phyloP scores from a whole-genome alignment of 495 filamentous ascomycete genomes.

The Cercophora sp. region DNA sequence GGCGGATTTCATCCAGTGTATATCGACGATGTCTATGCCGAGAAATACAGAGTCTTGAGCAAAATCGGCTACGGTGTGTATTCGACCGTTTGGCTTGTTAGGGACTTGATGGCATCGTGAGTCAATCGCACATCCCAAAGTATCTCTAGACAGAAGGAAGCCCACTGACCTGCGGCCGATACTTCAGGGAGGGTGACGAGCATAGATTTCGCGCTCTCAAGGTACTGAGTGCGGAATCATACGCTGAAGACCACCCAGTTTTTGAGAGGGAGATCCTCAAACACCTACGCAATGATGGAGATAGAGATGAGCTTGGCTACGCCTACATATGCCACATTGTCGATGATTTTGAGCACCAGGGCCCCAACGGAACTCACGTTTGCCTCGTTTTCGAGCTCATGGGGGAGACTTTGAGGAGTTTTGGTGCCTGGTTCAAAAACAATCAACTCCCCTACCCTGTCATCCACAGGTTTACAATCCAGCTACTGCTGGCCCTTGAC shows the following conservation, averaged over 20 bases:
- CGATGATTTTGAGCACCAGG: conserved; percentile 39
- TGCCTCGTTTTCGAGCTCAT: conserved; percentile 49
- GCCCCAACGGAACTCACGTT: conserved; percentile 46
- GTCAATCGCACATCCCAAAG: neutral
- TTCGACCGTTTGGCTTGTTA: conserved; percentile 37
- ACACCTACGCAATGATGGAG: conserved; percentile 11
- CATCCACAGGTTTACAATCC: conserved; percentile 7
- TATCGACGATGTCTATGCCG: conserved; percentile 41
- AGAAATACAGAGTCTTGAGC: conserved; percentile 38
- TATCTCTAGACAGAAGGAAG: neutral
- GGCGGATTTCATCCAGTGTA: conserved; percentile 45
- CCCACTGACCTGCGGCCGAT: neutral
- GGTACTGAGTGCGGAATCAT: conserved; percentile 11
- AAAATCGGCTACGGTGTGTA: conserved; percentile 48
- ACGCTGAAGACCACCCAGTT: neutral
- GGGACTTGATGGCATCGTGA: conserved; percentile 12
- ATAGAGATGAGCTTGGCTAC: conserved; percentile 12
- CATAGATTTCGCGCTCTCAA: conserved; percentile 16
- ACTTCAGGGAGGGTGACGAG: neutral
- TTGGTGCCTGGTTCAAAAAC: conserved; percentile 8
- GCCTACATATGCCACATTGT: conserved; percentile 34
- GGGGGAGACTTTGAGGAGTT: conserved; percentile 25
- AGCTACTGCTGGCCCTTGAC: conserved; percentile 8
- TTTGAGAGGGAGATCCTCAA: conserved; percentile 17
- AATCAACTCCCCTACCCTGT: conserved; percentile 2